Evolutionary conservation across 2,329 filamentous ascomycete genomes (phyloP), one percentile per base, ranked within the genome.

Genomic region (Raffaelea albimanens): DNA sequence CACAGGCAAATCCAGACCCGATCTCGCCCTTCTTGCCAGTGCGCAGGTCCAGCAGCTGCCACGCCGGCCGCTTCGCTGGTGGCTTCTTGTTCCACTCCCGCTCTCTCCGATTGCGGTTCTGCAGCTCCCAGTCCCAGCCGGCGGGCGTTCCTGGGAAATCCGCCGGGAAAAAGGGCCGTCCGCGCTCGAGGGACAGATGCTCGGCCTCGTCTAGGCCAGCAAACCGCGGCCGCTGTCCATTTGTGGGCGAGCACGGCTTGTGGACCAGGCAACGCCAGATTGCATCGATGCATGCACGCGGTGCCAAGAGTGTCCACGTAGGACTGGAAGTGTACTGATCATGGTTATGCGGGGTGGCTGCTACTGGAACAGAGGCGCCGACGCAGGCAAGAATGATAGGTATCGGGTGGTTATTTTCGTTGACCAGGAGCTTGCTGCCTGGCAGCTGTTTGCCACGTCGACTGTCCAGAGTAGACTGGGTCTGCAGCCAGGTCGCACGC

Each of bases 221-320:
- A 55, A 95, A 88, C 21, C 83, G 75, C 2, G 87, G 85, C 5
- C 47, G 51, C 50, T 88, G 94, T 0, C 84, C 83, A 8, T 89
- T 89, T 1, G 82, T 85, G 0, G 82, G 85, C 1, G 94, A 71
- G 13, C 25, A 29, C 0, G 87, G 87, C 50, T 83, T 88, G 59
- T 88, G 88, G 66, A 95, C 83, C 14, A 97, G 67, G 42, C 80
- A 82, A 57, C 91, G 84, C 93, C 93, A 98, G 29, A 96, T 72
- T 0, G 87, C 80, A 33, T 80, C 71, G 33, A 97, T 84, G 57
- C 87, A 95, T 60, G 87, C 89, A 88, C 91, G 96, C 0, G 93
- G 93, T 3, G 93, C 74, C 21, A 97, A 71, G 1, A 97, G 62
- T 0, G 83, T 93, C 88, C 89, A 97, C 5, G 47, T 46, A 1